A percentile compares a stretch with the other conserved stretches of the same genome.
Conservation (phyloP, 2,329 filamentous ascomycete genomes). For the Fusarium phyllophilum region DNA sequence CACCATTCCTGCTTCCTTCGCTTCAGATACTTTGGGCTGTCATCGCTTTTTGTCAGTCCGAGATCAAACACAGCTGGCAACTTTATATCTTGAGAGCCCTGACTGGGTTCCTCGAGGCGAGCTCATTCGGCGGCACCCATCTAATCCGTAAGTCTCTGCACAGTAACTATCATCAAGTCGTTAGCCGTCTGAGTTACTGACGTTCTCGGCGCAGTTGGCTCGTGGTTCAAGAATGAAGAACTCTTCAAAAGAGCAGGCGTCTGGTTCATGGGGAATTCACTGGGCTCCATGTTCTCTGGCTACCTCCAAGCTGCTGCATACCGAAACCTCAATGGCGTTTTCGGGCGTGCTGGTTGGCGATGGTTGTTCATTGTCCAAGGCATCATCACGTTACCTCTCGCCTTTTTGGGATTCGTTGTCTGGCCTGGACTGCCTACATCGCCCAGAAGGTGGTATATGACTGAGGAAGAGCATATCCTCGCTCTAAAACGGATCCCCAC, state of each 20-base stretch:
- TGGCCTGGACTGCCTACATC: neutral
- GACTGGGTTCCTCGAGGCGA: neutral
- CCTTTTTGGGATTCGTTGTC: neutral
- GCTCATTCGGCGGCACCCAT: neutral
- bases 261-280: constrained; percentile 1
- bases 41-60: neutral
- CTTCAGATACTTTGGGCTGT: neutral
- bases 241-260: constrained; percentile 2
- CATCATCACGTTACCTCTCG: neutral
- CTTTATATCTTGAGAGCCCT: neutral
- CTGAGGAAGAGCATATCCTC: neutral
- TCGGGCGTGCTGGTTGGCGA: constrained; percentile 5
- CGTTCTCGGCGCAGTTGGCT: neutral
- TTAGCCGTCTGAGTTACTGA: rapidly evolving
- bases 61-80: constrained; percentile 6
- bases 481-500: neutral
- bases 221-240: constrained; percentile 3
- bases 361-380: constrained; percentile 5
- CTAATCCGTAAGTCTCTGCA: neutral
- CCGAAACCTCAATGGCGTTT: neutral
- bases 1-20: neutral
- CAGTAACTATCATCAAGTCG: rapidly evolving
- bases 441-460: neutral
- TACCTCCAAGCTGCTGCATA: constrained; percentile 7
- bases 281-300: neutral